Evolutionary conservation across 2,329 filamentous ascomycete species (phyloP).

Genomic region (Penicillium sp.): DNA sequence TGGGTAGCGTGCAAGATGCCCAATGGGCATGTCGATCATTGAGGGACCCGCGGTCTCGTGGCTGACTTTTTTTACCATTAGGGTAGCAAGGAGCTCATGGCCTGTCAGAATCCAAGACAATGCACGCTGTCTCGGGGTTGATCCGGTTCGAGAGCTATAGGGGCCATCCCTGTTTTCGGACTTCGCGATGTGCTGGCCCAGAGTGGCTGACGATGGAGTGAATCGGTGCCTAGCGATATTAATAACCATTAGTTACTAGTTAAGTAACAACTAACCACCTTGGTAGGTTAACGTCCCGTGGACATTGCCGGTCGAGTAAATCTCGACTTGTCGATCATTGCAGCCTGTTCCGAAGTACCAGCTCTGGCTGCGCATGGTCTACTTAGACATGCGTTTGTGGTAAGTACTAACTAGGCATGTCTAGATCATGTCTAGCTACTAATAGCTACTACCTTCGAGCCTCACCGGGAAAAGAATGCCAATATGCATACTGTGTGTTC

Average conservation of each 20-base stretch:
- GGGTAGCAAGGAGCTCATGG: background rate
- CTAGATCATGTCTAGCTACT: background rate
- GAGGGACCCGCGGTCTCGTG: background rate
- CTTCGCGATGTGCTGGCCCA: background rate
- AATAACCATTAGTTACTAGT: background rate
- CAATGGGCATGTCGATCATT: background rate
- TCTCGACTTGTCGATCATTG: constrained; percentile 8
- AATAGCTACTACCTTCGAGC: background rate
- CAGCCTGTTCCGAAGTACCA: background rate
- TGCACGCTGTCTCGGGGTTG: background rate
- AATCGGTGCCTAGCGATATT: background rate
- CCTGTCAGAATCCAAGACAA: constrained; percentile 5
- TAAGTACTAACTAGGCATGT: background rate
- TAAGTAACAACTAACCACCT: no score
- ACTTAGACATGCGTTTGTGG: background rate
- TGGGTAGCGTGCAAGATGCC: constrained; percentile 7
- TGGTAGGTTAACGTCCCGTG: background rate
- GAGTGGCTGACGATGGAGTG: background rate
- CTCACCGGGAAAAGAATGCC: background rate
- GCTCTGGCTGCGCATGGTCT: background rate
- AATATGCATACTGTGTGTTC: background rate
- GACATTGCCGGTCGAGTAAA: constrained; percentile 4
- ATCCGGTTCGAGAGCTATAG: background rate
- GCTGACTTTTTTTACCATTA: background rate
- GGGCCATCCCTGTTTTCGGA: constrained; percentile 1